Percentiles rank a stretch among this genome's conserved stretches.
Evolutionary conservation across 2,329 filamentous ascomycete genomes (phyloP).

Genomic region (Epicoccum nigrum): DNA sequence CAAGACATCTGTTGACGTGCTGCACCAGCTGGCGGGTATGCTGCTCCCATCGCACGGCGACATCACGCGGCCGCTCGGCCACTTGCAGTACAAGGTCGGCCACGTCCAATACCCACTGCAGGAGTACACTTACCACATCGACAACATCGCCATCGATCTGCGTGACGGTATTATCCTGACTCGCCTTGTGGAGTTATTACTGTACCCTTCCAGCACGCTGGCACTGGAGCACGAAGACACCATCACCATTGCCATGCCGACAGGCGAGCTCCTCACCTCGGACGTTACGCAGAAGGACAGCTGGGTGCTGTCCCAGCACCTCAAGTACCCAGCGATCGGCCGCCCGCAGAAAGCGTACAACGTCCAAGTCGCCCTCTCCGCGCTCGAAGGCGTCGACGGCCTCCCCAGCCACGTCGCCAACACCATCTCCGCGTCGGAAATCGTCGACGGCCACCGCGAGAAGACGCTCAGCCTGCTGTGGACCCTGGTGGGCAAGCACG

Average conservation of each 20-base stretch:
- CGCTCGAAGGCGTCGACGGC: constrained; percentile 54
- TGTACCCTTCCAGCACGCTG: constrained; percentile 52
- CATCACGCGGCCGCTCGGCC: constrained; percentile 59
- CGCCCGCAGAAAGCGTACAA: constrained; percentile 65
- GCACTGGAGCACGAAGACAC: constrained; percentile 44
- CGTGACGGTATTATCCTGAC: constrained; percentile 67
- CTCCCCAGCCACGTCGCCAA: constrained; percentile 50
- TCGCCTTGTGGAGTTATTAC: constrained; percentile 63
- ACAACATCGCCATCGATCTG: constrained; percentile 67
- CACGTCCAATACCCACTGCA: constrained; percentile 63
- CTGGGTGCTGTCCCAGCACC: constrained; percentile 60
- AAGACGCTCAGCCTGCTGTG: constrained; percentile 67
- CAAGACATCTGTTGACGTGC: constrained; percentile 62
- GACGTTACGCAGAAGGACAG: constrained; percentile 42
- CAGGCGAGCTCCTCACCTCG: constrained; percentile 52
- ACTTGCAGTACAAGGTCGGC: constrained; percentile 62
- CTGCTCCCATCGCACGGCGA: constrained; percentile 66
- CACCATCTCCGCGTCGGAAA: constrained; percentile 60
- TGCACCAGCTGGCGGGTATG: constrained; percentile 59
- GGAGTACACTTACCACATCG: constrained; percentile 64
- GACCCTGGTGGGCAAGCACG: constrained; percentile 64
- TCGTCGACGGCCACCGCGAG: constrained; percentile 69
- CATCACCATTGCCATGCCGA: constrained; percentile 54
- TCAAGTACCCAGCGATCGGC: constrained; percentile 63
- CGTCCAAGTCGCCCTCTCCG: constrained; percentile 62